phyloP scores from a whole-genome alignment of 1,284 basidiomycete genomes.

The Puccinia sorghi region DNA sequence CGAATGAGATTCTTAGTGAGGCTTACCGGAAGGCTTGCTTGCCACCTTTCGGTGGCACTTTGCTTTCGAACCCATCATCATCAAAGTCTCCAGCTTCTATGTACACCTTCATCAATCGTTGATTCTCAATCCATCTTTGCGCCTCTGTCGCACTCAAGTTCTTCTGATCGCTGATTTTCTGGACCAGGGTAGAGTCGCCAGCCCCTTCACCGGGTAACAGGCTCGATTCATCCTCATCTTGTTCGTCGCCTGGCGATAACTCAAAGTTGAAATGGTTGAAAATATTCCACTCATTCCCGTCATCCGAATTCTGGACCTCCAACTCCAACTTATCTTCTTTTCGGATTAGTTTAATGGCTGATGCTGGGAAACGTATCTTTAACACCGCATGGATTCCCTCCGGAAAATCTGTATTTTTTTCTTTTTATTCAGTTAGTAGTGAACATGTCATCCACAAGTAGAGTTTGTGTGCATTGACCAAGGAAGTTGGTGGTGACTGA shows the following conservation, averaged over 20 bases:
- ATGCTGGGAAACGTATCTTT: constrained; percentile 45
- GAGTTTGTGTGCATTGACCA: neutral
- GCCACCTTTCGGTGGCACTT: constrained; percentile 49
- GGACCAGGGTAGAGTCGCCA: neutral
- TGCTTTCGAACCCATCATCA: constrained; percentile 50
- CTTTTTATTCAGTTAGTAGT: neutral
- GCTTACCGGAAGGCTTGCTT: constrained; percentile 48
- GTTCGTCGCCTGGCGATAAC: constrained; percentile 38
- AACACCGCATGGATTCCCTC: constrained; percentile 16
- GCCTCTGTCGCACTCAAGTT: constrained; percentile 10
- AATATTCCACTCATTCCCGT: constrained; percentile 46
- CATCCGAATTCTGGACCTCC: constrained; percentile 36
- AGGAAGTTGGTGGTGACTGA: neutral
- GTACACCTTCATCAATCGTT: constrained; percentile 29
- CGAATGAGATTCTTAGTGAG: neutral
- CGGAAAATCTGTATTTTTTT: neutral
- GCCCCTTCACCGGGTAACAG: constrained; percentile 5
- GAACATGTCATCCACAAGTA: too few relatives aligned
- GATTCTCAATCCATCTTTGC: constrained; percentile 14
- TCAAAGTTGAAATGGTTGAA: constrained; percentile 42
- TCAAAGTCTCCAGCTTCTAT: constrained; percentile 50
- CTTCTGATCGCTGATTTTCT: constrained; percentile 24
- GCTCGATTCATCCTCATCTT: constrained; percentile 36
- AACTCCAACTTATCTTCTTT: constrained; percentile 39
- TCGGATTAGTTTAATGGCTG: constrained; percentile 43